Evolutionary conservation across 129 eudicot species (phyloP).

Genomic region (Flaveria ramosissima): DNA sequence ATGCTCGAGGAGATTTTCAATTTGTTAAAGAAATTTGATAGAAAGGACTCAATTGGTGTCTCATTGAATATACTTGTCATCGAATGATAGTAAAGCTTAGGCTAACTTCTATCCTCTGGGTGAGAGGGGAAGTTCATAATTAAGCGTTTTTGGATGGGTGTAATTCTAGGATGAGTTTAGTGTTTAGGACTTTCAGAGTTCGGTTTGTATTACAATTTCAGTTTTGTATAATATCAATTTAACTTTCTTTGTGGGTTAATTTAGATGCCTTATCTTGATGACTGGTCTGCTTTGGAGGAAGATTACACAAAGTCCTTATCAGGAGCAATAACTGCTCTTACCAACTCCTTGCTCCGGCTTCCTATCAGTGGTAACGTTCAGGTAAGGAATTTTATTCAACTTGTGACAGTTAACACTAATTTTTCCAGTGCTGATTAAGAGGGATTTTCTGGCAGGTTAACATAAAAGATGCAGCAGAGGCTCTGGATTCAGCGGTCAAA

Average conservation of each 20-base stretch:
- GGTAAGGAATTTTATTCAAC: conserved; percentile 38
- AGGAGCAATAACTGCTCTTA: conserved; percentile 51
- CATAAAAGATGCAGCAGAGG: conserved; percentile 56
- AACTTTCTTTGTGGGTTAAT: not conserved
- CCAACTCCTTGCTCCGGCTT: conserved; percentile 61
- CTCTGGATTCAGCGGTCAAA: conserved; percentile 56
- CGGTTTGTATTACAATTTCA: not conserved
- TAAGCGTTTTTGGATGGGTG: too few species aligned
- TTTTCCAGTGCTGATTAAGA: conserved; percentile 5
- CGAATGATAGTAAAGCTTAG: not conserved
- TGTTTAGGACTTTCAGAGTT: not conserved
- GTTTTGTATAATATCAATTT: not conserved
- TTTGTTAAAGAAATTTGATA: not conserved
- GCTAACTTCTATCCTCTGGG: not conserved
- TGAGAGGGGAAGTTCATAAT: not conserved
- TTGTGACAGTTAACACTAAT: not conserved
- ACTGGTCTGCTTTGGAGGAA: conserved; percentile 73
- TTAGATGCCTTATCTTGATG: conserved; percentile 74
- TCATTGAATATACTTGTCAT: not conserved
- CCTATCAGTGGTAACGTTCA: conserved; percentile 65
- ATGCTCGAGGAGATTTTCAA: not conserved
- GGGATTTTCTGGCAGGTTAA: conserved; percentile 48
- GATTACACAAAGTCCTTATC: conserved; percentile 62
- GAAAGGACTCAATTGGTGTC: not conserved
- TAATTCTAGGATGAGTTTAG: not conserved